phyloP scores from a whole-genome alignment of 306 rosid species.

The Lathyrus sativus region DNA sequence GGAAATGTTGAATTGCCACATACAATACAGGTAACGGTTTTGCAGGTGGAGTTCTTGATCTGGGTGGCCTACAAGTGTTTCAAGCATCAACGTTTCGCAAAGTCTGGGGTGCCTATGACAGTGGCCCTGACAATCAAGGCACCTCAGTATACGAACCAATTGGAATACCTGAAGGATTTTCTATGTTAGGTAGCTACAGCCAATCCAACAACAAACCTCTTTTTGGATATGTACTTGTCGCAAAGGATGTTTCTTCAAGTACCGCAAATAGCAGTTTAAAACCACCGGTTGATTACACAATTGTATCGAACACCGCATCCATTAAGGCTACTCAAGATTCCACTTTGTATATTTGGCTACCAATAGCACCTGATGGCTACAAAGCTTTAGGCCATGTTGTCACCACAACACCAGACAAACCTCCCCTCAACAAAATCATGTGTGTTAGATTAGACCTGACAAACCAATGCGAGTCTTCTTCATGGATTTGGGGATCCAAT shows the following conservation, averaged over 20 bases:
- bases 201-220: constrained; percentile 73
- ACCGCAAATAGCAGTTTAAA: constrained; percentile 35
- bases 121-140: constrained; percentile 65
- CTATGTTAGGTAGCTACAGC: constrained; percentile 59
- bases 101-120: constrained; percentile 58
- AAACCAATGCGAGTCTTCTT: constrained; percentile 50
- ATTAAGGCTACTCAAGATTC: constrained; percentile 46
- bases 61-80: constrained; percentile 65
- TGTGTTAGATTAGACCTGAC: constrained; percentile 70
- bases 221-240: constrained; percentile 68
- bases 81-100: constrained; percentile 59
- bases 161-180: constrained; percentile 66
- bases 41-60: constrained; percentile 58
- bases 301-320: constrained; percentile 62
- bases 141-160: constrained; percentile 70
- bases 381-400: constrained; percentile 64
- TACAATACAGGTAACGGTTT: constrained; percentile 54
- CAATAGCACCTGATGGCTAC: constrained; percentile 67
- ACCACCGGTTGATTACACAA: constrained; percentile 61
- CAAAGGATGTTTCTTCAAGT: constrained; percentile 42
- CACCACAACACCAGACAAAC: constrained; percentile 58
- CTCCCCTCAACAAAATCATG: constrained; percentile 55
- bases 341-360: constrained; percentile 66
- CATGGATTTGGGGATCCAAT: constrained; percentile 66
- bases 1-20: not conserved